Evolutionary conservation across 805 yeast species (phyloP), one percentile per base, ranked within the genome.

Genomic region (Saccharomyces kudriavzevii): DNA sequence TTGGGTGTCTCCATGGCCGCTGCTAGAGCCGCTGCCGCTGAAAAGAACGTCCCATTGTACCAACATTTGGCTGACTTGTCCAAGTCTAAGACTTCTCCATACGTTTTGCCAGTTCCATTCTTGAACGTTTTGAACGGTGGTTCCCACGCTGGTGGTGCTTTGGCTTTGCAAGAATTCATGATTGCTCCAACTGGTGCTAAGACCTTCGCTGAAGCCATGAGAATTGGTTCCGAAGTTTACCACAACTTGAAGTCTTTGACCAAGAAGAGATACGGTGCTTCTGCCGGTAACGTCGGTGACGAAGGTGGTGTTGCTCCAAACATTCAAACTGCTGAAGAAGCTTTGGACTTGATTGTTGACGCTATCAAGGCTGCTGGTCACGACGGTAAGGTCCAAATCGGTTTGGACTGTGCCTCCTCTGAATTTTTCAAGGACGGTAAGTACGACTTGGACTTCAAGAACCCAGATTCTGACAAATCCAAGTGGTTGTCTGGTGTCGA

Each of bases 231-330:
- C 59, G 99, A 92, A 82, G 97, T 91, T 67, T 92, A 92, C 94
- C 98, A 92, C 85, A 80, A 82, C 79, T 84, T 92, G 77, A 94
- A 94, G 83, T 77, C 91, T 62, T 79, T 87, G 70, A 86, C 98
- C 76, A 88, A 89, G 84, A 85, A 89, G 85, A 81, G 79, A 75
- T 94, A 92, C 86, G 99, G 99, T 74, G 86, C 89, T 72, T 85
- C 96, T 60, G 99, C 99, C 70, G 98, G 97, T 79, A 92, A 92
- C 81, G 99, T 92, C 74, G 99, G 99, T 84, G 99, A 92, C 78
- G 99, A 92, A 83, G 99, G 99, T 87, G 99, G 99, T 85, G 97
- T 92, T 81, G 99, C 99, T 70, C 99, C 99, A 77, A 89, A 90
- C 77, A 85, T 94, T 65, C 82, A 86, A 64, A 83, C 97, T 67